Conservation (phyloP, 2,329 filamentous ascomycete genomes). For the Rutstroemia sp. region DNA sequence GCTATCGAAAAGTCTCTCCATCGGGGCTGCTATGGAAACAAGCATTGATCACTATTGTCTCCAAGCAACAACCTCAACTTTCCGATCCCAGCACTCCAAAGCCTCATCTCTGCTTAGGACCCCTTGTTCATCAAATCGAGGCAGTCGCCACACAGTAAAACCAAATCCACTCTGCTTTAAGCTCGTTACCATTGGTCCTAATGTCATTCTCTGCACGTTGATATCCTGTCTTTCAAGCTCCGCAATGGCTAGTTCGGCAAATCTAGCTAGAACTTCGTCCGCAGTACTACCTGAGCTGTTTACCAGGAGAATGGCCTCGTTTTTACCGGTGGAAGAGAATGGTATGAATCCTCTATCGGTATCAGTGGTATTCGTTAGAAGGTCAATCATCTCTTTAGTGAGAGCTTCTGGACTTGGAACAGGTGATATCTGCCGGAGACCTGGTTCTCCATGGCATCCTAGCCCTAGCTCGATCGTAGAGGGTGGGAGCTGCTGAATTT, state of each 20-base stretch:
- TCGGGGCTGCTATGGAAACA: not conserved
- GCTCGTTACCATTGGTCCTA: not conserved
- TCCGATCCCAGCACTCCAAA: slow-evolving; percentile 19
- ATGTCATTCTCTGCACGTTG: slow-evolving; percentile 16
- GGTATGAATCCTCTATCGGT: not conserved
- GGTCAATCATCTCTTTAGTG: not conserved
- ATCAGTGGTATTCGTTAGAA: not conserved
- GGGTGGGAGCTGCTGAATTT: slow-evolving; percentile 20
- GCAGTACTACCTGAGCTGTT: slow-evolving; percentile 23
- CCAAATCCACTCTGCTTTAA: not conserved
- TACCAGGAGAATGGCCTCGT: slow-evolving; percentile 21
- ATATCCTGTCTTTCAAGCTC: slow-evolving; percentile 18
- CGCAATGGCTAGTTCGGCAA: slow-evolving; percentile 22
- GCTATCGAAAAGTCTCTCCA: not conserved
- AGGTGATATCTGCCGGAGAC: not conserved
- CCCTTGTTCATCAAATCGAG: not conserved
- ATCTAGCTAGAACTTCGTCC: slow-evolving; percentile 22
- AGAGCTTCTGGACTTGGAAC: not conserved
- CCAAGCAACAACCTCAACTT: slow-evolving; percentile 20
- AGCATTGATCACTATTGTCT: slow-evolving; percentile 15
- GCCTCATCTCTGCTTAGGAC: slow-evolving; percentile 12
- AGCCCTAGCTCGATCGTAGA: slow-evolving; percentile 35
- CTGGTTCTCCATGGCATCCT: slow-evolving; percentile 3
- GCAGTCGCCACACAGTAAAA: not conserved
- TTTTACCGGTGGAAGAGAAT: not conserved